Evolutionary conservation across 306 rosid genomes (phyloP), one percentile per base, ranked within the genome.

Genomic region (Begonia peltatifolia): DNA sequence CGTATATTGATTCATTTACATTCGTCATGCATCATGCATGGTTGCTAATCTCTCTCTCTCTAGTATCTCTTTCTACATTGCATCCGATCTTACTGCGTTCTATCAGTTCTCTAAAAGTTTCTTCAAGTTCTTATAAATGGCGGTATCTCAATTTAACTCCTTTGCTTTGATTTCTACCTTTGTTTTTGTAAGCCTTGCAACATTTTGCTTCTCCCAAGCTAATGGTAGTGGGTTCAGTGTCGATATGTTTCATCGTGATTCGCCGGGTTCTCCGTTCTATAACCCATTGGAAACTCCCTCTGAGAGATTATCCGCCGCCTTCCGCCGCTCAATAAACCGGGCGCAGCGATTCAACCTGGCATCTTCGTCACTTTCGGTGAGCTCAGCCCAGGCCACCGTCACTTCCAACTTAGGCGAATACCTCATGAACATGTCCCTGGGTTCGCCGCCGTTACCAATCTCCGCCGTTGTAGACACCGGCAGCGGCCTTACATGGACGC

Each of bases 401-500:
- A 4, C 1, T 1, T 6, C 42, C 0, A 30, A 48, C 14, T 0
- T 0, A 0, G 83, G 75, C 2, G 80, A 70, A 7, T 84, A 75
- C 42, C 73, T 80, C 10, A 41, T 84, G 81, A 52, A 50, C 0
- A 18, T 75, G 14, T 61, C 77, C 0, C 1, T 84, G 10, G 94
- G 94, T 10, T 77, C 85, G 2, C 94, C 94, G 0, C 75, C 81
- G 0, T 23, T 70, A 36, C 9, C 51, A 1, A 9, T 70, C 35
- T 15, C 54, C 0, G 94, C 73, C 23, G 12, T 73, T 10, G 72
- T 60, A 1, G 94, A 84, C 36, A 84, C 88, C 0, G 88, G 85
- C 2, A 84, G 94, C 46, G 72, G 59, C 47, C 53, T 84, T 5
- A 48, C 63, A 6, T 84, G 94, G 94, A 35, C 62, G 0, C 94